Evolutionary conservation across 768 basidiomycete species (phyloP).

Genomic region (Boletus insuetus): DNA sequence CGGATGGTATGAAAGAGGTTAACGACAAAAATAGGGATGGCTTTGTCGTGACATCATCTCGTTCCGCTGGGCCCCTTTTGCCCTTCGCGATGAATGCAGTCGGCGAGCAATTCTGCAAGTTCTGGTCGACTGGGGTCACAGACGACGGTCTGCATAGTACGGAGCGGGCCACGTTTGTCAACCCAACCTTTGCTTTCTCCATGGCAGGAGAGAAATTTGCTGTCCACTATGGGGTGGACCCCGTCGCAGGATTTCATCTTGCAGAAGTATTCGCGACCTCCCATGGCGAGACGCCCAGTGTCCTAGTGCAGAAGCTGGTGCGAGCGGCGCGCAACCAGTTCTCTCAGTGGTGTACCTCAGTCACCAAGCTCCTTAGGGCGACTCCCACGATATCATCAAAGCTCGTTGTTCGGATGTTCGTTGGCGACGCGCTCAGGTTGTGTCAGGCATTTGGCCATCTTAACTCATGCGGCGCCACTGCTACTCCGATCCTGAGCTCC

Average conservation of each 20-base stretch:
- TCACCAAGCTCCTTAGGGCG: slow-evolving; percentile 8
- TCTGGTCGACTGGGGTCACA: slow-evolving; percentile 27
- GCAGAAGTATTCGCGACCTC: slow-evolving; percentile 24
- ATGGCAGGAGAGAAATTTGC: slow-evolving; percentile 18
- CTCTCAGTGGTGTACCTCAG: slow-evolving; percentile 27
- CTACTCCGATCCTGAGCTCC: slow-evolving; percentile 19
- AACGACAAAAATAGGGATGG: not conserved
- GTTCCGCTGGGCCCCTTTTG: slow-evolving; percentile 29
- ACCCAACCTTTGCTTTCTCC: slow-evolving; percentile 33
- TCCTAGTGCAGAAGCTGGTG: slow-evolving; percentile 20
- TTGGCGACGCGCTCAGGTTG: slow-evolving; percentile 29
- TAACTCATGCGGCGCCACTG: slow-evolving; percentile 1
- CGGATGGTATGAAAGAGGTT: slow-evolving; percentile 20
- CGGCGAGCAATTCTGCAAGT: slow-evolving; percentile 22
- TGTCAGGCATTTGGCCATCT: slow-evolving; percentile 24
- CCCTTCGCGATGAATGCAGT: slow-evolving; percentile 6
- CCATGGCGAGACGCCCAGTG: not conserved
- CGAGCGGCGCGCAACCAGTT: slow-evolving; percentile 21
- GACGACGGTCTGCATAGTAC: slow-evolving; percentile 21
- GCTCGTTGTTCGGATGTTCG: slow-evolving; percentile 29
- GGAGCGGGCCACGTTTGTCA: slow-evolving; percentile 16
- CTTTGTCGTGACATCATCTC: slow-evolving; percentile 11
- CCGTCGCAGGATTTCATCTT: slow-evolving; percentile 31
- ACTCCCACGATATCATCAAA: not conserved
- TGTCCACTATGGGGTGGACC: slow-evolving; percentile 31